phyloP scores from a whole-genome alignment of 768 basidiomycete genomes.

The Mycena amicta region DNA sequence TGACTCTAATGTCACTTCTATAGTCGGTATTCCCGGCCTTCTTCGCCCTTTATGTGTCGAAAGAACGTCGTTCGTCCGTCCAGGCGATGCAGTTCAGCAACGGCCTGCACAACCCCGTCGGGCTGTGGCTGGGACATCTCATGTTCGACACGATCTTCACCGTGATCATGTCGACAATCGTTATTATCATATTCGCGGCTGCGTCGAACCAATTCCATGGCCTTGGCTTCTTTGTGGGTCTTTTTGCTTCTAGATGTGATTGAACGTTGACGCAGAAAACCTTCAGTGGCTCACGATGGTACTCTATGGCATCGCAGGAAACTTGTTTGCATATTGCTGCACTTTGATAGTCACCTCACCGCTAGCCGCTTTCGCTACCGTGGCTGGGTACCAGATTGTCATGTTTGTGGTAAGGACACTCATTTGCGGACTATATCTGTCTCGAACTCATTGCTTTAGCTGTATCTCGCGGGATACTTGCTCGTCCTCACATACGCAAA shows the following conservation, averaged over 20 bases:
- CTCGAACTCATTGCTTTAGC: constrained; percentile 32
- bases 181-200: constrained; percentile 61
- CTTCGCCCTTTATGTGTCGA: constrained; percentile 75
- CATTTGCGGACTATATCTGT: constrained; percentile 18
- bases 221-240: constrained; percentile 60
- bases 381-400: constrained; percentile 73
- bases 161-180: constrained; percentile 61
- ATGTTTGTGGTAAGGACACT: constrained; percentile 73
- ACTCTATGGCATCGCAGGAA: constrained; percentile 68
- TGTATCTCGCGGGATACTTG: constrained; percentile 70
- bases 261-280: no score
- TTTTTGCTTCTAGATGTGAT: not conserved
- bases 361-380: constrained; percentile 70
- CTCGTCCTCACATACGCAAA: constrained; percentile 75
- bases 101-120: constrained; percentile 67
- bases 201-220: constrained; percentile 67
- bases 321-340: constrained; percentile 69
- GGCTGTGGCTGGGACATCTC: constrained; percentile 79
- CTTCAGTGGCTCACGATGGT: constrained; percentile 72
- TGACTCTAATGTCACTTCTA: constrained; percentile 1
- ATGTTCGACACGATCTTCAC: constrained; percentile 69
- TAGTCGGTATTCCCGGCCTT: constrained; percentile 83
- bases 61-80: constrained; percentile 69
- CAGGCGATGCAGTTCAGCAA: constrained; percentile 85
- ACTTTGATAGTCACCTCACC: constrained; percentile 65